Base-by-base conservation (phyloP, 345 rosid species). In the Psidium friedrichsthalianum region DNA sequence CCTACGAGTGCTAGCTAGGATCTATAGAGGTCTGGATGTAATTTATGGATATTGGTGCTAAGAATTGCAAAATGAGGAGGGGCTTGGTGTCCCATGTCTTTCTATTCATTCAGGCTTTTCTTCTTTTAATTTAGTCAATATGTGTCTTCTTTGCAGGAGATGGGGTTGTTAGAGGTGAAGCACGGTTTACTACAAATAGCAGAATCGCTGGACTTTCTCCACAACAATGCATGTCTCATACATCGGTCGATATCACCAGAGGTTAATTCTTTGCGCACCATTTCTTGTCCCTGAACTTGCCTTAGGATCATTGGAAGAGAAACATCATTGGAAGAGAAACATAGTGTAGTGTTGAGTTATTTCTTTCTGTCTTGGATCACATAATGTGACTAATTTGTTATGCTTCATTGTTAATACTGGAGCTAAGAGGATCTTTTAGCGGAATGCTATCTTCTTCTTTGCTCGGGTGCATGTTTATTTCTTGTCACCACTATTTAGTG, bases 231-330 rank as follows among this genome's bases (percentile, higher is more conserved):
- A 8, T 87, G 84, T 54, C 98, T 97, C 61, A 89, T 97, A 87
- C 99, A 97, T 87, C 93, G 97, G 9, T 95, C 99, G 82, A 91
- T 95, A 90, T 91, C 98, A 54, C 99, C 99, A n/a, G 99, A 96
- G 98, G 99, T 94, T 85, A 27, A 74, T 84, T 61, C 82, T 64
- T 54, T 80, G 82, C 40, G 51, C 36, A 42, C 56, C 36, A 40
- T 82, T 47, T 53, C 82, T 47, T 56, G 42, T 36, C 36, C 32
- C 81, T 80, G 53, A 40, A 15, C 55, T 56, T n/a, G 56, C 25
- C 40, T 61, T 80, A 24, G 56, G 83, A 44, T 69, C 47, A 36
- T 69, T 36, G 80, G 80, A 69, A 69, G 80, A 69, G 80, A 69
- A 36, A 13, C 55, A 25, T 25, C 47, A 36, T 69, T 69, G 80